Base-by-base conservation (phyloP, 108 stramenopile genomes). In the Stephanodiscus minutulus region DNA sequence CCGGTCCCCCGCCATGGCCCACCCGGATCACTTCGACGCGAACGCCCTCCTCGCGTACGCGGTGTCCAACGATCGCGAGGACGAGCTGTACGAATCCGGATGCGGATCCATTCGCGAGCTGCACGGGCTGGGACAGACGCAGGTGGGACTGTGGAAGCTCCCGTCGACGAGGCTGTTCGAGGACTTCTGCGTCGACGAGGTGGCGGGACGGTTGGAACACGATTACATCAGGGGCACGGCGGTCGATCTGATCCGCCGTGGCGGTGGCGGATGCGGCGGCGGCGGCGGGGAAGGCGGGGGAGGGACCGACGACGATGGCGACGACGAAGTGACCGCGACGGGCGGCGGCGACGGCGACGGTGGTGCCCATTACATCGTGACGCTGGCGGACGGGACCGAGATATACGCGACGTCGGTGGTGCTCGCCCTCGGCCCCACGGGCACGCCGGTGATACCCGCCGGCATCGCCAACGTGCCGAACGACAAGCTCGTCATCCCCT, bases 1-100 rank as follows among this genome's bases (percentile, higher is more conserved):
- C 17, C 82, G 91, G 4, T 89, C 91, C 5, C 88, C 91, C 7
- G 80, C 82, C 13, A 48, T 87, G 61, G 91, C 91, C 13, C 91
- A 91, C 70, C 86, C 88, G 6, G 74, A 88, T 64, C 33, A 80
- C 24, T 91, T 88, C 66, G 86, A 87, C 55, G 25, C 29, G 17
- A 79, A 76, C 52, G 62, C 86, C 2, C 69, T 91, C 21, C 58
- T 87, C 27, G 79, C 83, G 2, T 91, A 84, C 68, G 90, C 90
- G 11, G 64, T 76, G 10, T 20, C 25, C 2, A 55, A 83, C 10
- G 83, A 68, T 5, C 77, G 90, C n/a, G 63, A 78, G 37, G 64
- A 84, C 24, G 90, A 91, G 66, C 71, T 91, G 24, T 37, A 69
- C 11, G 86, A 84, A 56, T 65, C 64, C 20, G 86, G 83, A 31